These are phyloP conservation scores for Entoloma clypeatum DNA, from an alignment of 1,284 basidiomycete genomes.

Conservation along the genomic window DNA sequence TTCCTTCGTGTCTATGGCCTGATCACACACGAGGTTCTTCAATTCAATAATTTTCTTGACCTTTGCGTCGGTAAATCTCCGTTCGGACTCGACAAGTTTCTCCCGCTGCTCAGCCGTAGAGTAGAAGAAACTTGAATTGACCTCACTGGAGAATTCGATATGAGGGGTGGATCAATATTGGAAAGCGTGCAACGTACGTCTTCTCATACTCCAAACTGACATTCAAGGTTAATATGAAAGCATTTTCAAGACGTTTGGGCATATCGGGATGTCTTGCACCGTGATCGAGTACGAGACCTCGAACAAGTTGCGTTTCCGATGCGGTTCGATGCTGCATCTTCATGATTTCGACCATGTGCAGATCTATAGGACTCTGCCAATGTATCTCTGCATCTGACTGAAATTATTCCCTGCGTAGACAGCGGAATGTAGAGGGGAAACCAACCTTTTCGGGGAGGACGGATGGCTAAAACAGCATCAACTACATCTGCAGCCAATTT, in stretches of 20 bases:
- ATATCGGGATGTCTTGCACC: conserved; percentile 98
- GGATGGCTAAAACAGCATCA: conserved; percentile 92
- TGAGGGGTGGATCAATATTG: conserved; percentile 8
- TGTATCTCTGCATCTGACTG: conserved; percentile 55
- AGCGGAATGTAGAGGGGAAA: neutral
- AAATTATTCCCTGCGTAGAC: neutral
- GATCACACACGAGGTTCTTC: conserved; percentile 95
- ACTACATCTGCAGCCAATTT: conserved; percentile 91
- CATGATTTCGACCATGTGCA: conserved; percentile 99
- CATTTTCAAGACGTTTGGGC: conserved; percentile 98
- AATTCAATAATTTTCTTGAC: conserved; percentile 97
- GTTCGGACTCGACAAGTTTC: conserved; percentile 97
- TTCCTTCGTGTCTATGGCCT: conserved; percentile 76
- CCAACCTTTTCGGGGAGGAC: conserved; percentile 61
- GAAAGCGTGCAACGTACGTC: conserved; percentile 67
- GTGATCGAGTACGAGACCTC: conserved; percentile 93
- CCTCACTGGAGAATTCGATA: conserved; percentile 63
- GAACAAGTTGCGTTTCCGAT: conserved; percentile 95
- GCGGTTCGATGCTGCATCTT: conserved; percentile 99
- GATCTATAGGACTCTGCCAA: conserved; percentile 87
- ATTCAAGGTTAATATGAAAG: conserved; percentile 93
- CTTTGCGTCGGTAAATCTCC: conserved; percentile 92
- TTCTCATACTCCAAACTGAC: conserved; percentile 99
- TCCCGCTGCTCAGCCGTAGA: conserved; percentile 98
- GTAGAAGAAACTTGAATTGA: conserved; percentile 99